A percentile compares a stretch with the other conserved stretches of the same genome.
Conservation (phyloP, 306 rosid species). For the Psophocarpus tetragonolobus region DNA sequence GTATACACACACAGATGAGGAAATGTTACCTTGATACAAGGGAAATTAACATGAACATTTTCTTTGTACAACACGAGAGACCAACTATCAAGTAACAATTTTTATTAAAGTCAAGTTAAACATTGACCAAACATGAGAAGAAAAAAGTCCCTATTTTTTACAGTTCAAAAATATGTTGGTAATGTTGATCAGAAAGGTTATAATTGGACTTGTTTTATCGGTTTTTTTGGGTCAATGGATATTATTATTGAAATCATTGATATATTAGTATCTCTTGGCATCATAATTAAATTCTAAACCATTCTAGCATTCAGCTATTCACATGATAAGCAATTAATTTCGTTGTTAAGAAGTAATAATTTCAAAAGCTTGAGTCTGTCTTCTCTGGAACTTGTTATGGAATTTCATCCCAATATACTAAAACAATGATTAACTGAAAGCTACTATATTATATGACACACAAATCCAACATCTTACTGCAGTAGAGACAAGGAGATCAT, state of each 20-base stretch:
- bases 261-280: not conserved
- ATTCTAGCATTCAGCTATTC: not conserved
- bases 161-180: constrained; percentile 6
- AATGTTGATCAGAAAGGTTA: not conserved
- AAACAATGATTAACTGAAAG: constrained; percentile 29
- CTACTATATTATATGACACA: constrained; percentile 18
- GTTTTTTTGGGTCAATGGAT: not conserved
- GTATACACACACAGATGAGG: not conserved
- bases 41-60: not conserved
- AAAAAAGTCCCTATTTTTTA: not conserved
- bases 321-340: constrained; percentile 14
- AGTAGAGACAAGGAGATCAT: not conserved
- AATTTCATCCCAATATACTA: constrained; percentile 20
- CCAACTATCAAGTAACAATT: not conserved
- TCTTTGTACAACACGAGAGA: not conserved
- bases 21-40: not conserved
- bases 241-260: not conserved
- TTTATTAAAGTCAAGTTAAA: not conserved
- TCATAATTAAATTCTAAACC: constrained; percentile 2
- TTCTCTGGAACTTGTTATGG: not conserved
- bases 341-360: not conserved
- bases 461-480: constrained; percentile 15
- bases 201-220: constrained; percentile 2
- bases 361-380: constrained; percentile 10
- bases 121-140: too few species aligned